Percentiles rank a stretch among this genome's conserved stretches.
Conservation (phyloP, 2,329 filamentous ascomycete species). For the Hypoxylon sp. region DNA sequence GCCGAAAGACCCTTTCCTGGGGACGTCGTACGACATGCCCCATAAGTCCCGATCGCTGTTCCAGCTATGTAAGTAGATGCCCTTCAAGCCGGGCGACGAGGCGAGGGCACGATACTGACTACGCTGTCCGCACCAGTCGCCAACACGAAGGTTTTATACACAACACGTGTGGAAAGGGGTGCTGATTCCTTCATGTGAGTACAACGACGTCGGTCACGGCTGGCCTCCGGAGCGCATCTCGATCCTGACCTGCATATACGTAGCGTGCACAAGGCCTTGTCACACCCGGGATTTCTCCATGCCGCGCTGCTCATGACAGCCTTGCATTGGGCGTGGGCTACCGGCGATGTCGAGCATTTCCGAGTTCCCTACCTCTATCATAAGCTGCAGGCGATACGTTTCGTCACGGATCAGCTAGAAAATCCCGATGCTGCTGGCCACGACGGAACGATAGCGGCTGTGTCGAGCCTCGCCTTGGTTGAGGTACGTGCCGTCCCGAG, state of each 20-base stretch:
- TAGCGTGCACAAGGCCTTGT: conserved; percentile 54
- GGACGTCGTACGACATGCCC: conserved; percentile 45
- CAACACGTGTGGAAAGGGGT: conserved; percentile 50
- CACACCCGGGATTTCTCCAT: conserved; percentile 55
- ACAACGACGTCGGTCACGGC: conserved; percentile 5
- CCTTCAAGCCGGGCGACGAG: conserved; percentile 25
- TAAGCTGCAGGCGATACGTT: conserved; percentile 56
- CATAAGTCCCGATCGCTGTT: conserved; percentile 48
- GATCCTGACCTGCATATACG: conserved; percentile 23
- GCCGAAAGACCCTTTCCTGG: conserved; percentile 43
- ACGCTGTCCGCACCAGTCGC: conserved; percentile 46
- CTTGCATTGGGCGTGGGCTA: conserved; percentile 57
- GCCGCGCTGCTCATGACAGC: conserved; percentile 55
- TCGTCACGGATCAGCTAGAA: conserved; percentile 54
- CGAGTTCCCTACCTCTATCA: conserved; percentile 56
- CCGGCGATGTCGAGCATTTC: conserved; percentile 54
- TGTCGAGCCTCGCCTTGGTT: conserved; percentile 54
- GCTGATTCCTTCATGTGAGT: conserved; percentile 47
- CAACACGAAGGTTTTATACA: conserved; percentile 52
- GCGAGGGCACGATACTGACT: conserved; percentile 23
- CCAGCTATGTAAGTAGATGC: conserved; percentile 45
- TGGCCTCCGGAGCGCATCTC: conserved; percentile 10
- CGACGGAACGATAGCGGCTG: conserved; percentile 54
- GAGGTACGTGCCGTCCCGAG: conserved; percentile 47
- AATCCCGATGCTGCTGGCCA: conserved; percentile 49